Conservation (phyloP, 225 moss, liverwort and hornwort species). For the Rhytidiadelphus loreus region DNA sequence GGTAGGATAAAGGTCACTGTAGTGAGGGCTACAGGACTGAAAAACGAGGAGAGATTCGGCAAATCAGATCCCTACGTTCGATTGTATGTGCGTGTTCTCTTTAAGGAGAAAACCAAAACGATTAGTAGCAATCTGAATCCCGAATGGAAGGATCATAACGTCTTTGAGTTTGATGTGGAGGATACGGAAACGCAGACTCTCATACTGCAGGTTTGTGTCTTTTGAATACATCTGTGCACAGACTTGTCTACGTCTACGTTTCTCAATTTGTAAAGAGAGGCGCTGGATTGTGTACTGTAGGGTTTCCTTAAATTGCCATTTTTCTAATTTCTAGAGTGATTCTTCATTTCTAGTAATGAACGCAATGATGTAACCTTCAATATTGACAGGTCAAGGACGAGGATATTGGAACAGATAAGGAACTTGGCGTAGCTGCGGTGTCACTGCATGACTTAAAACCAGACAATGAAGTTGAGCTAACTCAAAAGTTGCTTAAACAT, state of each 20-base stretch:
- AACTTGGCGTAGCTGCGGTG: slow-evolving; percentile 48
- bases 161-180: slow-evolving; percentile 67
- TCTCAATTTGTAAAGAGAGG: neutral
- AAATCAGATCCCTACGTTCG: slow-evolving; percentile 93
- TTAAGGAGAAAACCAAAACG: slow-evolving; percentile 56
- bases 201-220: slow-evolving; percentile 46
- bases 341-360: neutral
- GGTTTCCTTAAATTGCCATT: neutral
- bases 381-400: slow-evolving; percentile 67
- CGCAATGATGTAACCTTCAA: neutral
- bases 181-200: slow-evolving; percentile 87
- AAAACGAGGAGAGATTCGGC: slow-evolving; percentile 69
- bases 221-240: neutral
- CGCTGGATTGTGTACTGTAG: neutral
- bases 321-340: neutral
- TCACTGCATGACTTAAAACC: slow-evolving; percentile 47
- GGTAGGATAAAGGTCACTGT: slow-evolving; percentile 57
- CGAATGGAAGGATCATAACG: slow-evolving; percentile 44
- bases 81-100: slow-evolving; percentile 63
- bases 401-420: slow-evolving; percentile 67
- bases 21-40: slow-evolving; percentile 50
- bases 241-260: neutral
- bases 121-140: slow-evolving; percentile 54
- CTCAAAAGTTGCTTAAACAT: slow-evolving; percentile 30
- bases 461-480: slow-evolving; percentile 26